Evolutionary conservation across 345 rosid species (phyloP), one percentile per base, ranked within the genome.

Genomic region (Rhizophora mangle): DNA sequence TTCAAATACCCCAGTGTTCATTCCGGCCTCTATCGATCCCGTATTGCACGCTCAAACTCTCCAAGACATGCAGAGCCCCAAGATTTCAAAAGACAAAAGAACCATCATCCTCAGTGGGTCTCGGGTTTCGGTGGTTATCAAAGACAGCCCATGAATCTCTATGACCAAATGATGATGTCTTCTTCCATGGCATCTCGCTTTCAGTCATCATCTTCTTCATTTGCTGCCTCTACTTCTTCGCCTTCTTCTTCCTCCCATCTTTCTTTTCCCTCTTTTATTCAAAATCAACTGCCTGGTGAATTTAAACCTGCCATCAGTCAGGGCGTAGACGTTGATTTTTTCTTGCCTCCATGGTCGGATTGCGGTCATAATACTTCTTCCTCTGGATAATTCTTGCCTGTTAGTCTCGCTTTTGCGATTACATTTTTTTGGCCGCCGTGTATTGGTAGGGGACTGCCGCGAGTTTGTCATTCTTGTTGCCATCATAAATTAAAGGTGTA

Each of bases 131-230:
- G 65, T 15, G 76, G 64, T 24, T 65, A 46, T 71, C 68, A 61
- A 39, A 71, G 49, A n/a, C 69, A 66, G 16, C 56, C 82, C 1
- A 64, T 68, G 72, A 77, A 64, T 75, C 67, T 79, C 2, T 75
- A 80, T 69, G 72, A 86, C 59, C 92, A 85, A 22, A 66, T 83
- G 69, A n/a, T 78, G 62, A 59, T 81, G 37, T 80, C 87, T 3
- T 81, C 78, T 55, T 71, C 80, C 24, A 22, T 63, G 6, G 67
- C 69, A 36, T 59, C 73, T 15, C 59, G 43, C 43, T 65, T 78
- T 63, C 86, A 77, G 37, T 34, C 6, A 11, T 72, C 81, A 2
- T 69, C 79, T 29, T 43, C 72, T 24, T 69, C 30, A 55, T 55
- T 55, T 22, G 59, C 30, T 55, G 4, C 60, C 22, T 56, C 60